phyloP scores from a whole-genome alignment of 306 rosid species.

The Potentilla sterilis region DNA sequence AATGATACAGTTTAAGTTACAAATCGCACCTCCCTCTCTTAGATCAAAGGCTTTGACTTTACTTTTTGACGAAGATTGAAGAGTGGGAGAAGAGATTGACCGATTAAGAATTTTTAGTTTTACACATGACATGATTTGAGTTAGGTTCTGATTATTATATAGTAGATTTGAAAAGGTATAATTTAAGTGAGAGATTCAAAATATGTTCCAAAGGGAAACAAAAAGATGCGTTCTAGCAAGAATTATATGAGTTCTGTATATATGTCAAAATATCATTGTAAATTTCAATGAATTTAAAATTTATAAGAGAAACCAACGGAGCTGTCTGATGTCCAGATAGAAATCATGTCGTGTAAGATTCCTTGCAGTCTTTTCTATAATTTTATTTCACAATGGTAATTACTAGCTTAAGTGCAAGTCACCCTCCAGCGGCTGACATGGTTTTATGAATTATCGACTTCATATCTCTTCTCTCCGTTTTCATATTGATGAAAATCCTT shows the following conservation, averaged over 20 bases:
- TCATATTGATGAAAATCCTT: slow-evolving; percentile 8
- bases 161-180: neutral
- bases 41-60: neutral
- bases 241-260: neutral
- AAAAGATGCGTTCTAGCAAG: neutral
- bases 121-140: neutral
- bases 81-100: neutral
- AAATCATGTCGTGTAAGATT: neutral
- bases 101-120: too few relatives aligned
- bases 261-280: neutral
- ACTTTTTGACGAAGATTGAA: neutral
- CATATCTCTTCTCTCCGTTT: neutral
- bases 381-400: too few relatives aligned
- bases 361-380: neutral
- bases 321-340: neutral
- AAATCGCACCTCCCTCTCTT: too few relatives aligned
- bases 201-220: neutral
- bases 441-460: neutral
- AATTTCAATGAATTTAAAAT: neutral
- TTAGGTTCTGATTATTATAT: neutral
- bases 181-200: neutral
- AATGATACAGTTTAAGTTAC: neutral
- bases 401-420: neutral
- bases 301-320: neutral
- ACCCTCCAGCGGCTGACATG: neutral